A percentile compares a stretch with the other conserved stretches of the same genome.
phyloP scores from a whole-genome alignment of 352 stramenopile genomes.

The Globisporangium parvum region DNA sequence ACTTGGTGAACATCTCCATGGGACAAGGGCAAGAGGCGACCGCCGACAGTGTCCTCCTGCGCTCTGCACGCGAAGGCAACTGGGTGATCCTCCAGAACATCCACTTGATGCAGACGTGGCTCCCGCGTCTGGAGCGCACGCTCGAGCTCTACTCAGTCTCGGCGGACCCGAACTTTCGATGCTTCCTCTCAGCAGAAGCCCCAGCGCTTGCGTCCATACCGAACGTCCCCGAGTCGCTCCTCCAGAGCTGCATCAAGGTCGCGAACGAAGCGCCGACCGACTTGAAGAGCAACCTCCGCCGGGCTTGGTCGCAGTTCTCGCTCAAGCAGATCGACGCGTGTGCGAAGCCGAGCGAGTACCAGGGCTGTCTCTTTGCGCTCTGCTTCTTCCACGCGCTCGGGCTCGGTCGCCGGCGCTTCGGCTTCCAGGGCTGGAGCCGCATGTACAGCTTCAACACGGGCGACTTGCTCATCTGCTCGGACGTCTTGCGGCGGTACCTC shows the following conservation, averaged over 20 bases:
- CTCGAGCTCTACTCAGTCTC: constrained; percentile 72
- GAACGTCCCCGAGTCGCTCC: constrained; percentile 86
- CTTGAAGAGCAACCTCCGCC: constrained; percentile 74
- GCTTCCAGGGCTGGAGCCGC: constrained; percentile 89
- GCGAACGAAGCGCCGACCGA: constrained; percentile 79
- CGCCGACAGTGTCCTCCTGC: constrained; percentile 65
- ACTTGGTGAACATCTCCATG: constrained; percentile 86
- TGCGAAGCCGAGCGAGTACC: constrained; percentile 79
- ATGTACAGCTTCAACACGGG: constrained; percentile 94
- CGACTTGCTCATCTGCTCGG: constrained; percentile 91
- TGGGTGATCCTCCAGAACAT: constrained; percentile 92
- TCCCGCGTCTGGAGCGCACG: constrained; percentile 77
- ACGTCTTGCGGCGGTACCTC: constrained; percentile 68
- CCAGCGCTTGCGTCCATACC: constrained; percentile 75
- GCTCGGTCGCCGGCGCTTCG: constrained; percentile 86
- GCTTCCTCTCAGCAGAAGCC: constrained; percentile 91
- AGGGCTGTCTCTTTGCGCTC: constrained; percentile 91
- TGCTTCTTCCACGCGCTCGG: constrained; percentile 95
- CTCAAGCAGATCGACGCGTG: constrained; percentile 73
- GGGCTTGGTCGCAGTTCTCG: constrained; percentile 74
- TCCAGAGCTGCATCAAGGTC: constrained; percentile 86
- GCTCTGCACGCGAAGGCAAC: constrained; percentile 64
- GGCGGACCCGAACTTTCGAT: constrained; percentile 91
- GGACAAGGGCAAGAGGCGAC: constrained; percentile 82
- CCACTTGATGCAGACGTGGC: constrained; percentile 89